Percentiles rank a stretch among this genome's conserved stretches.
These are phyloP conservation scores for Chernovozyma aurita DNA, from an alignment of 1,139 yeast genomes.

Conservation along the genomic window DNA sequence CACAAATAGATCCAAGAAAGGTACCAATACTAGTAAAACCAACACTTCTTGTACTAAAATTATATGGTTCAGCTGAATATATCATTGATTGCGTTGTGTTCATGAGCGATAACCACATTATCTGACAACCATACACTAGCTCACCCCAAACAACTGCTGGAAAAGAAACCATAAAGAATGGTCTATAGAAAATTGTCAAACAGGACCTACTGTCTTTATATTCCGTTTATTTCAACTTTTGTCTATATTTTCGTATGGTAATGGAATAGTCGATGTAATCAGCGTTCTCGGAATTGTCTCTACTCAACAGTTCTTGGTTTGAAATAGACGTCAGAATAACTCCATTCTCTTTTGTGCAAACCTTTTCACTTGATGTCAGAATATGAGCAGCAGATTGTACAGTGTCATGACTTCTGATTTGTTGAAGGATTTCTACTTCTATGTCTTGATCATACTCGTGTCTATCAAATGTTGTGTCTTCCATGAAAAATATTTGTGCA, in stretches of 20 bases:
- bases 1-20: conserved; percentile 35
- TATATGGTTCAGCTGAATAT: conserved; percentile 32
- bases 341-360: no score
- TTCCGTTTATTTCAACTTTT: no score
- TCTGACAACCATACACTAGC: conserved; percentile 56
- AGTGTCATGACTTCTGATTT: no score
- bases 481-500: conserved; percentile 38
- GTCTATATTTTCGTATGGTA: conserved; percentile 28
- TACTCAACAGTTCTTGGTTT: no score
- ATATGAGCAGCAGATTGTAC: no score
- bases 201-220: conserved; percentile 39
- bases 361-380: no score
- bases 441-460: conserved; percentile 8
- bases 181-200: conserved; percentile 34
- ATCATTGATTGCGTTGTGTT: conserved; percentile 42
- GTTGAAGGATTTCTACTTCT: conserved; percentile 20
- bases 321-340: no score
- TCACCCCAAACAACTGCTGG: conserved; percentile 65
- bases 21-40: conserved; percentile 43
- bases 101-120: conserved; percentile 50
- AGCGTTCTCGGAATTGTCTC: no score
- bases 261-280: conserved; percentile 14
- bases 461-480: conserved; percentile 38
- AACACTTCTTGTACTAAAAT: conserved; percentile 28
- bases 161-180: conserved; percentile 41